phyloP scores from a whole-genome alignment of 1,139 yeast species.

The Taphrina flavorubra region DNA sequence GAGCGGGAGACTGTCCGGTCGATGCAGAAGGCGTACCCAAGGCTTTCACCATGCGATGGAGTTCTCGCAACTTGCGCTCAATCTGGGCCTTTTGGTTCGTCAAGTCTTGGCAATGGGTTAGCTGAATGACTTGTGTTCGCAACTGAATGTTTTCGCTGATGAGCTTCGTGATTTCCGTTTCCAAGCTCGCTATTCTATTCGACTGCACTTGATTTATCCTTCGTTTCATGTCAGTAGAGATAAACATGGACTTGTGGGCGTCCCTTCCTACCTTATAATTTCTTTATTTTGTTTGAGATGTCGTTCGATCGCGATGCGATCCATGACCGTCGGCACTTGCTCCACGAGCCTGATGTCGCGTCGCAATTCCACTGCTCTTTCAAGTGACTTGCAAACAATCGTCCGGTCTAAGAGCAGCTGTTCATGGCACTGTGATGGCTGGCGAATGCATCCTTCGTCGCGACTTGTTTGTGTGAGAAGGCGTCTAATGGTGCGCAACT shows the following conservation, averaged over 20 bases:
- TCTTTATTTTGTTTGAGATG: slow-evolving; percentile 40
- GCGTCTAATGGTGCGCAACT: neutral
- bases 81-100: slow-evolving; percentile 17
- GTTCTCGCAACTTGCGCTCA: slow-evolving; percentile 20
- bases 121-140: slow-evolving; percentile 22
- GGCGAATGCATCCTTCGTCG: slow-evolving; percentile 12
- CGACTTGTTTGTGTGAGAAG: slow-evolving; percentile 7
- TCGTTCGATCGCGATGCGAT: slow-evolving; percentile 18
- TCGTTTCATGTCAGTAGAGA: neutral
- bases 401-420: no score
- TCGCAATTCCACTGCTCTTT: no score
- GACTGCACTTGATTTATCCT: slow-evolving; percentile 35
- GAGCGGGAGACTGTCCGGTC: neutral
- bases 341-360: no score
- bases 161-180: slow-evolving; percentile 16
- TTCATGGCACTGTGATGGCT: neutral
- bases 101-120: slow-evolving; percentile 24
- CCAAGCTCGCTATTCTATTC: slow-evolving; percentile 32
- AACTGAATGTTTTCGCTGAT: slow-evolving; percentile 31
- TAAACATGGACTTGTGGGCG: no score
- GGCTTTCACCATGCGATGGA: slow-evolving; percentile 17
- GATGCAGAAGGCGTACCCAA: slow-evolving; percentile 10
- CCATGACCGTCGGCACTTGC: slow-evolving; percentile 15
- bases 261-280: slow-evolving; percentile 19
- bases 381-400: no score